These are phyloP conservation scores for Cicer cuneatum DNA, from an alignment of 306 rosid species.

Conservation along the genomic window DNA sequence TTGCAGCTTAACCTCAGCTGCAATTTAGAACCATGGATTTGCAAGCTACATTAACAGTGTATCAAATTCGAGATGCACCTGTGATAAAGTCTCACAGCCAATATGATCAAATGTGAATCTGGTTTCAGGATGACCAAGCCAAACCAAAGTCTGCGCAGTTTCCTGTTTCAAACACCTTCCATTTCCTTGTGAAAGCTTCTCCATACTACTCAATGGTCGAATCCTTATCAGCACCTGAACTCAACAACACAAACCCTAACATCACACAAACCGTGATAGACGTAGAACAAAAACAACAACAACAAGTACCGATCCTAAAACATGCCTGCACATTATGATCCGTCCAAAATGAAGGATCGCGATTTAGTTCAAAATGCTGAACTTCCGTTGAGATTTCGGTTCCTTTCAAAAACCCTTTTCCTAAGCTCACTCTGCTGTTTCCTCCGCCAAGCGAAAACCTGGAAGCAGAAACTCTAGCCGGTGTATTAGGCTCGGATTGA, in stretches of 20 bases:
- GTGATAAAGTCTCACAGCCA: slow-evolving; percentile 82
- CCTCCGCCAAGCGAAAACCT: slow-evolving; percentile 70
- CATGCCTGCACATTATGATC: slow-evolving; percentile 92
- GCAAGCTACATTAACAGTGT: neutral
- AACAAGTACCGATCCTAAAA: slow-evolving; percentile 30
- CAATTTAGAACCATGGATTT: neutral
- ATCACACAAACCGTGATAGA: neutral
- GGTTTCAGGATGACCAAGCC: slow-evolving; percentile 96
- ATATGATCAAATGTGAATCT: slow-evolving; percentile 92
- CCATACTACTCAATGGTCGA: slow-evolving; percentile 75
- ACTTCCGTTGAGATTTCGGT: slow-evolving; percentile 47
- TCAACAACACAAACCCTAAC: slow-evolving; percentile 35
- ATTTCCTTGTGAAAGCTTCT: slow-evolving; percentile 73
- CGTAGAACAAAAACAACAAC: neutral
- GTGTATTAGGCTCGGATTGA: slow-evolving; percentile 78
- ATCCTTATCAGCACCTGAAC: slow-evolving; percentile 84
- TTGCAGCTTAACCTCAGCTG: too few species aligned
- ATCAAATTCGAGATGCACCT: slow-evolving; percentile 52
- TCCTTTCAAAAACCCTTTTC: slow-evolving; percentile 52
- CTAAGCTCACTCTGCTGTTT: slow-evolving; percentile 52
- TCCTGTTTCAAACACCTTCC: slow-evolving; percentile 91
- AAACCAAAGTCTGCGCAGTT: slow-evolving; percentile 69
- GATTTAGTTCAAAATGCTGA: slow-evolving; percentile 71
- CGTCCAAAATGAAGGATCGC: slow-evolving; percentile 83
- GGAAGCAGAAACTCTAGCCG: slow-evolving; percentile 55